These are phyloP conservation scores for Singerocomus rubriflavus DNA, from an alignment of 1,284 basidiomycete species.

Conservation along the genomic window DNA sequence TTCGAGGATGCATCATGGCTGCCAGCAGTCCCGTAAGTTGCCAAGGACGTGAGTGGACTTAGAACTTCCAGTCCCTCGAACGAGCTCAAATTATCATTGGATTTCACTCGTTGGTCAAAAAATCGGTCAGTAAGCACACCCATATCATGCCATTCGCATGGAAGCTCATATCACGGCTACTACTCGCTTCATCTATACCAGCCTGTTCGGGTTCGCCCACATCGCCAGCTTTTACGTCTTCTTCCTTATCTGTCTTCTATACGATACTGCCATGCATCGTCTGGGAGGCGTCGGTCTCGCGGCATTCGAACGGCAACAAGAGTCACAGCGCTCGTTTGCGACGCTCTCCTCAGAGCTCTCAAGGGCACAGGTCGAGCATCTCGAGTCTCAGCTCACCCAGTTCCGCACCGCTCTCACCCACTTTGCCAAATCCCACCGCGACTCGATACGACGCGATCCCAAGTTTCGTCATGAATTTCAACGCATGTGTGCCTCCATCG, in stretches of 20 bases:
- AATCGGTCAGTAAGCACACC: too few species aligned
- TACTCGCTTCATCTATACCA: too few species aligned
- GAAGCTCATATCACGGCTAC: too few species aligned
- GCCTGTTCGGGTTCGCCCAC: too few species aligned
- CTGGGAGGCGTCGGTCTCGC: slow-evolving; percentile 72
- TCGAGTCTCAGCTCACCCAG: slow-evolving; percentile 79
- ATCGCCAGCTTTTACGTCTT: slow-evolving; percentile 3
- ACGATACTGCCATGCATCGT: slow-evolving; percentile 51
- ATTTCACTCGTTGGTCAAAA: too few species aligned
- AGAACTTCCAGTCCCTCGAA: too few species aligned
- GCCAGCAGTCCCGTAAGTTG: too few species aligned
- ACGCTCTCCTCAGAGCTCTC: slow-evolving; percentile 80
- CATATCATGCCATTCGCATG: too few species aligned
- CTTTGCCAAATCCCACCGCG: slow-evolving; percentile 83
- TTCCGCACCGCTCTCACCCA: slow-evolving; percentile 80
- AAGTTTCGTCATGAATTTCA: slow-evolving; percentile 91
- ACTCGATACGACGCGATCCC: slow-evolving; percentile 84
- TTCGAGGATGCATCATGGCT: background rate
- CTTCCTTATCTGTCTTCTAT: slow-evolving; percentile 17
- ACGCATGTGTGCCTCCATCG: slow-evolving; percentile 93
- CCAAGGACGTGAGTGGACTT: too few species aligned
- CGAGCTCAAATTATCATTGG: too few species aligned
- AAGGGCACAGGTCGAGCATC: slow-evolving; percentile 69
- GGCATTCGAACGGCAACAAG: slow-evolving; percentile 71
- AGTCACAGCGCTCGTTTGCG: slow-evolving; percentile 74